These are phyloP conservation scores for Sporobolomyces pararoseus DNA, from an alignment of 768 basidiomycete genomes.

Conservation along the genomic window DNA sequence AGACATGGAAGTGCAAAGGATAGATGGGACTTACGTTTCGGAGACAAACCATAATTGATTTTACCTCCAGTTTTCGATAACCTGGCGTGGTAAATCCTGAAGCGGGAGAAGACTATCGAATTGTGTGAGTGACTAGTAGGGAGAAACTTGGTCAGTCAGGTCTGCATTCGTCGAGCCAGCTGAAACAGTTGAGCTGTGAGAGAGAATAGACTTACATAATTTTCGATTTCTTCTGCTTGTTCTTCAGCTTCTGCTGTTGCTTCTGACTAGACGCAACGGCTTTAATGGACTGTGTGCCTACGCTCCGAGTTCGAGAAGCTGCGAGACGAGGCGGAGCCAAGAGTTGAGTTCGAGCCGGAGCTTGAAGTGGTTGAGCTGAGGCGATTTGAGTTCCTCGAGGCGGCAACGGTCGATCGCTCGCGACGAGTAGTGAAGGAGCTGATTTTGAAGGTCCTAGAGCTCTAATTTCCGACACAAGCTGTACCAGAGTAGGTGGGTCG, in stretches of 20 bases:
- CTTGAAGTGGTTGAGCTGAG: background rate
- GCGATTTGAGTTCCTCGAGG: background rate
- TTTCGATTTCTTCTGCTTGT: constrained; percentile 1
- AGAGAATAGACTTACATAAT: background rate
- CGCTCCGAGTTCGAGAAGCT: no score
- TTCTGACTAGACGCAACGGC: no score
- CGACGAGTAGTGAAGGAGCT: constrained; percentile 4
- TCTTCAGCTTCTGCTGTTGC: no score
- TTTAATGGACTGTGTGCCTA: no score
- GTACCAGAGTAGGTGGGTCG: no score
- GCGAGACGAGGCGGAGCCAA: background rate
- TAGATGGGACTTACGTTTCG: constrained; percentile 57
- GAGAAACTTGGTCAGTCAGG: no score
- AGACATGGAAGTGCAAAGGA: background rate
- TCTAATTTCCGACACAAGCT: background rate
- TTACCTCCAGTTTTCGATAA: constrained; percentile 50
- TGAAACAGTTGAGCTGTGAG: background rate
- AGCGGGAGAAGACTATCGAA: constrained; percentile 49
- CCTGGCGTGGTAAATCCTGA: constrained; percentile 65
- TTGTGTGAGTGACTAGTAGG: background rate
- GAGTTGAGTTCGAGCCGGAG: background rate
- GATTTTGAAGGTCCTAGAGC: background rate
- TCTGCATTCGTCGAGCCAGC: no score
- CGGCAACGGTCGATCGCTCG: background rate
- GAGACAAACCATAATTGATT: constrained; percentile 66